These are phyloP conservation scores for Enteropsectra breve DNA, from an alignment of 371 early-diverging fungal species.

Conservation along the genomic window DNA sequence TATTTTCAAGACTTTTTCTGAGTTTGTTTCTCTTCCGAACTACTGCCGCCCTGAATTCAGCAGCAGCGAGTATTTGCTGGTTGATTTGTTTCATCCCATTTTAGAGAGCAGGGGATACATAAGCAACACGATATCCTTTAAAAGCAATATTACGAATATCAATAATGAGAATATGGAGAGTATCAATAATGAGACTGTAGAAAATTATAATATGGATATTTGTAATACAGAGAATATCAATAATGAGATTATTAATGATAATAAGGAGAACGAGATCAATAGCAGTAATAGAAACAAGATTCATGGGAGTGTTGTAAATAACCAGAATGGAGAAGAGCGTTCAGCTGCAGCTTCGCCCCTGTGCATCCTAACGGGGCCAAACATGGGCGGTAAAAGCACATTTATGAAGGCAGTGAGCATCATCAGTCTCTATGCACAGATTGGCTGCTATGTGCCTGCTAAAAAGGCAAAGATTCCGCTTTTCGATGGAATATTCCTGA, in stretches of 20 bases:
- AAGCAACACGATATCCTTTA: slow-evolving; percentile 74
- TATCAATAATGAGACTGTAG: not conserved
- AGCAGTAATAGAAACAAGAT: not conserved
- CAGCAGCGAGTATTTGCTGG: not conserved
- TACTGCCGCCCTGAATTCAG: slow-evolving; percentile 40
- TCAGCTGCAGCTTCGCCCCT: slow-evolving; percentile 60
- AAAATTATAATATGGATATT: not conserved
- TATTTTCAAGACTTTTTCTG: slow-evolving; percentile 51
- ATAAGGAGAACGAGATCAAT: not conserved
- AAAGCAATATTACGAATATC: slow-evolving; percentile 60
- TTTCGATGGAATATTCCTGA: slow-evolving; percentile 74
- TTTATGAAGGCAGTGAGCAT: slow-evolving; percentile 79
- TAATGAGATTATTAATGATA: not conserved
- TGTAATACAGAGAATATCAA: too few relatives aligned
- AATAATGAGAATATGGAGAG: not conserved
- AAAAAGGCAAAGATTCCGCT: slow-evolving; percentile 69
- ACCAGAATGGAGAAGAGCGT: too few relatives aligned
- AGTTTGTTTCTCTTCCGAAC: slow-evolving; percentile 17
- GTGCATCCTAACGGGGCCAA: slow-evolving; percentile 83
- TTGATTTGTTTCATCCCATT: slow-evolving; percentile 54
- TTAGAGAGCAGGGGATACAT: slow-evolving; percentile 43
- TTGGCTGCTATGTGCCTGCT: slow-evolving; percentile 82
- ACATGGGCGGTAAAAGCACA: slow-evolving; percentile 77
- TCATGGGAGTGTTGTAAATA: too few relatives aligned
- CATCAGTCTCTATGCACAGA: slow-evolving; percentile 76